phyloP scores from a whole-genome alignment of 192 early-diverging fungal species.

The Umbelopsis sp. region DNA sequence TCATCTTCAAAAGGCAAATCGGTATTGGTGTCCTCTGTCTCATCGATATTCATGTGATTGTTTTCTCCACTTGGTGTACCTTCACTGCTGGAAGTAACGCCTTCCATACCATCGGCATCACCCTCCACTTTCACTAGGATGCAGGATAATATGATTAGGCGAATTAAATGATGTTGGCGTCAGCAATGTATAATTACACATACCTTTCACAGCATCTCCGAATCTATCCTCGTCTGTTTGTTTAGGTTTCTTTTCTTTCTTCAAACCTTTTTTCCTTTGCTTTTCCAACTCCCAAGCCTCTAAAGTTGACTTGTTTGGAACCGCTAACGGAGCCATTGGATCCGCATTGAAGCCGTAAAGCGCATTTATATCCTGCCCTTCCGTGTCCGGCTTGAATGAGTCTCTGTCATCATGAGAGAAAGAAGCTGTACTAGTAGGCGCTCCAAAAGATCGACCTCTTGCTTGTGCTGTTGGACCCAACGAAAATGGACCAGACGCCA shows the following conservation, averaged over 20 bases:
- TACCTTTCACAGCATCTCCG: constrained; percentile 9
- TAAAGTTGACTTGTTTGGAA: not conserved
- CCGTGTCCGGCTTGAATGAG: not conserved
- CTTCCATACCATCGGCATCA: not conserved
- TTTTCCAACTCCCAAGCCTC: constrained; percentile 15
- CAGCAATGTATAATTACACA: not conserved
- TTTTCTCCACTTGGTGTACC: not conserved
- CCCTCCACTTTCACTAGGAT: not conserved
- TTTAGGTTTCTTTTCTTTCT: constrained; percentile 1
- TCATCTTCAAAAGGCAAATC: constrained; percentile 37
- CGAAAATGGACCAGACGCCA: constrained; percentile 57
- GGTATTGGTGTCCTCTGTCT: constrained; percentile 21
- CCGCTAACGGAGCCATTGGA: constrained; percentile 16
- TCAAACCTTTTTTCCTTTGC: not conserved
- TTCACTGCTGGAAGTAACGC: not conserved
- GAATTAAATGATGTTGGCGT: not conserved
- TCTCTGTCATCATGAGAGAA: not conserved
- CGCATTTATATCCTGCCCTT: not conserved
- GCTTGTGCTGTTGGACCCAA: constrained; percentile 46
- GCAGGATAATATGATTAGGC: not conserved
- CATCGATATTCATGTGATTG: constrained; percentile 6
- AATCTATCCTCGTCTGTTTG: not conserved
- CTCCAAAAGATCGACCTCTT: constrained; percentile 3
- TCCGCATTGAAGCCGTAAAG: constrained; percentile 1
- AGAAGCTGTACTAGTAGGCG: not conserved